A percentile compares a stretch with the other conserved stretches of the same genome.
Conservation (phyloP, 768 basidiomycete species). For the Dentipellis fragilis region DNA sequence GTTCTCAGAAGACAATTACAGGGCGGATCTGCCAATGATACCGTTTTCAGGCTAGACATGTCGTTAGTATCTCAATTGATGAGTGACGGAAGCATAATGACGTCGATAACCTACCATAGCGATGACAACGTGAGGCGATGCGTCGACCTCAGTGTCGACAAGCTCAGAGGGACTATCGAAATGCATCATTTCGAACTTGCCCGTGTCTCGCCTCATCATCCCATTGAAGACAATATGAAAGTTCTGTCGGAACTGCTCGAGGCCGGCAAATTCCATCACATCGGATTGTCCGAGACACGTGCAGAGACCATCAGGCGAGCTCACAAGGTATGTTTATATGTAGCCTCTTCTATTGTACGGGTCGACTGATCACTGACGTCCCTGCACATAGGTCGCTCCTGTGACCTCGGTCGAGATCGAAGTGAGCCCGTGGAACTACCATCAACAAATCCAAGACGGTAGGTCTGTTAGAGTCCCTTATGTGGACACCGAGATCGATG, state of each 20-base stretch:
- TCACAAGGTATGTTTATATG: slow-evolving; percentile 7
- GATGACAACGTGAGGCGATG: slow-evolving; percentile 7
- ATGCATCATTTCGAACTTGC: slow-evolving; percentile 53
- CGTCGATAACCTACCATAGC: not conserved
- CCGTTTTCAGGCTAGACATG: too few species aligned
- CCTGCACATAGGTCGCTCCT: slow-evolving; percentile 3
- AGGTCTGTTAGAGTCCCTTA: not conserved
- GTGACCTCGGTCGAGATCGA: slow-evolving; percentile 60
- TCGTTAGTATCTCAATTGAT: too few species aligned
- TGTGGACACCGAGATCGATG: not conserved
- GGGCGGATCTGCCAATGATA: too few species aligned
- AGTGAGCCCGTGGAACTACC: slow-evolving; percentile 53
- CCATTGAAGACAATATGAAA: slow-evolving; percentile 37
- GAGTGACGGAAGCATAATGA: too few species aligned
- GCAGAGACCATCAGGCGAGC: slow-evolving; percentile 35
- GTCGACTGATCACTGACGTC: not conserved
- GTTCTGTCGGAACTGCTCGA: slow-evolving; percentile 34
- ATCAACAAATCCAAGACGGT: slow-evolving; percentile 40
- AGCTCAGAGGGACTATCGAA: slow-evolving; percentile 43
- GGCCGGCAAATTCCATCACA: slow-evolving; percentile 49
- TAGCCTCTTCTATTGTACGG: slow-evolving; percentile 7
- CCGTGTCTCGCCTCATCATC: slow-evolving; percentile 31
- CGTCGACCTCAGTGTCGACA: slow-evolving; percentile 9
- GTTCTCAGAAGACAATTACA: too few species aligned
- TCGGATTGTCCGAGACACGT: slow-evolving; percentile 48